Percentiles rank a stretch among this genome's conserved stretches.
phyloP scores from a whole-genome alignment of 345 rosid genomes.

The Citropsis articulata region DNA sequence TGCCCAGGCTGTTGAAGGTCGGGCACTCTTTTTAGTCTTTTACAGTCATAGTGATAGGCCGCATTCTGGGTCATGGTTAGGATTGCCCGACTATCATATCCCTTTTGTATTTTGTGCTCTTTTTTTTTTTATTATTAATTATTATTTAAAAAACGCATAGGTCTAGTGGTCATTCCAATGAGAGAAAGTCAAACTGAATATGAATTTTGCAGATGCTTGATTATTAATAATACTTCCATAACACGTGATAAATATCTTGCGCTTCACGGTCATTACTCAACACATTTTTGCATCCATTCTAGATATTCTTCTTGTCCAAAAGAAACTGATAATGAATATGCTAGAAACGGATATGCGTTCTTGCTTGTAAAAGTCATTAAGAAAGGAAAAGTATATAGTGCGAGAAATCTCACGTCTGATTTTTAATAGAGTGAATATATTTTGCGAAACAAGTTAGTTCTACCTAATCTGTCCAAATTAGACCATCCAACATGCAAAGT shows the following conservation, averaged over 20 bases:
- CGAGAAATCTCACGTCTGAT: neutral
- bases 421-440: neutral
- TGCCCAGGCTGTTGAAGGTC: too few species aligned
- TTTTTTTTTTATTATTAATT: too few species aligned
- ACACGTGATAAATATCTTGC: conserved; percentile 18
- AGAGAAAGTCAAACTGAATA: neutral
- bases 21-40: too few species aligned
- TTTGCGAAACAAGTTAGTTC: neutral
- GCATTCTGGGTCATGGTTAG: too few species aligned
- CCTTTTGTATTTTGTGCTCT: too few species aligned
- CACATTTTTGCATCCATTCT: neutral
- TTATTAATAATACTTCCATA: neutral
- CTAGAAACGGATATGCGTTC: conserved; percentile 5
- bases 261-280: conserved; percentile 15
- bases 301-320: neutral
- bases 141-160: too few species aligned
- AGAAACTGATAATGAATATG: conserved; percentile 6
- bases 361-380: conserved; percentile 19
- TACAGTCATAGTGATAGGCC: too few species aligned
- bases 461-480: conserved; percentile 18
- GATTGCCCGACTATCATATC: too few species aligned
- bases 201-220: neutral
- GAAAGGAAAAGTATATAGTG: neutral
- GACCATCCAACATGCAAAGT: conserved; percentile 25
- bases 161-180: too few species aligned